Conservation (phyloP, 2,329 filamentous ascomycete genomes). For the Talaromyces sp. region DNA sequence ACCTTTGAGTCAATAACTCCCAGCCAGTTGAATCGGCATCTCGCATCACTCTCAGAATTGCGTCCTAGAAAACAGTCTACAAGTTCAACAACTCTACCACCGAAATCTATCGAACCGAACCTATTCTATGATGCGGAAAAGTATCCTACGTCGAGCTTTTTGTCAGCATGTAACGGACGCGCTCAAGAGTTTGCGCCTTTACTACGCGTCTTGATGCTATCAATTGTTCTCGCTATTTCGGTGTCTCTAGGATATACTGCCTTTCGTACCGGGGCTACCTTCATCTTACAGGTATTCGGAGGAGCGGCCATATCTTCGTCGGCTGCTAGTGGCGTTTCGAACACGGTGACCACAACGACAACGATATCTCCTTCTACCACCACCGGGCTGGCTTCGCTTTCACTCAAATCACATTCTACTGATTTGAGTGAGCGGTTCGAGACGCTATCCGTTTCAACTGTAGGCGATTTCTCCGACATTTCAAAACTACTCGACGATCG, state of each 20-base stretch:
- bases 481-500: constrained; percentile 23
- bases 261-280: constrained; percentile 25
- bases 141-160: constrained; percentile 25
- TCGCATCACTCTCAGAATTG: constrained; percentile 40
- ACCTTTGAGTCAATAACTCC: constrained; percentile 48
- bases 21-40: constrained; percentile 45
- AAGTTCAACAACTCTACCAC: constrained; percentile 17
- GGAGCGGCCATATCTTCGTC: constrained; percentile 24
- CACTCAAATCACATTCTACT: constrained; percentile 21
- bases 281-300: constrained; percentile 26
- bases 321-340: constrained; percentile 17
- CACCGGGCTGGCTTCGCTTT: constrained; percentile 25
- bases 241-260: constrained; percentile 32
- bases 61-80: constrained; percentile 27
- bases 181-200: constrained; percentile 25
- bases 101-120: constrained; percentile 14
- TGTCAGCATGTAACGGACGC: constrained; percentile 23
- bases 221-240: constrained; percentile 28
- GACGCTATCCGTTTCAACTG: constrained; percentile 20
- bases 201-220: constrained; percentile 29
- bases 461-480: constrained; percentile 27
- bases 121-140: constrained; percentile 25
- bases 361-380: constrained; percentile 23
- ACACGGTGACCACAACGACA: constrained; percentile 20
- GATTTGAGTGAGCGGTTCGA: constrained; percentile 19